Conservation (phyloP, 1,284 basidiomycete species). For the Cryptococcus hybrid region DNA sequence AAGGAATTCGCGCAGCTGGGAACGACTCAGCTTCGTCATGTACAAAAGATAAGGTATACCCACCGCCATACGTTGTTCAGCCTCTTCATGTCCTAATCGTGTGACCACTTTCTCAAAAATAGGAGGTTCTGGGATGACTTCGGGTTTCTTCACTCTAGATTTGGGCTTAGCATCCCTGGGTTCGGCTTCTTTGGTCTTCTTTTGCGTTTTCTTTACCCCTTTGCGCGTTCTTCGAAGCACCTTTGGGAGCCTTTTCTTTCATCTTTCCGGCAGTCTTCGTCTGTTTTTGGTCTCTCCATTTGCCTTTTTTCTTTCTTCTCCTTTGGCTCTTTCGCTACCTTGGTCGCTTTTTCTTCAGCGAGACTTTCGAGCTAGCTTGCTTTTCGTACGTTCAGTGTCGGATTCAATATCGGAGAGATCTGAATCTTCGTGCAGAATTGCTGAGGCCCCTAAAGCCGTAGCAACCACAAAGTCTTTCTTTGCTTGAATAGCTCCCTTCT, state of each 20-base stretch:
- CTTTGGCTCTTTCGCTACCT: not conserved
- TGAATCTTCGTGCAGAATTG: not conserved
- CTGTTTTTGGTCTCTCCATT: not conserved
- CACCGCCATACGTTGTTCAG: conserved; percentile 36
- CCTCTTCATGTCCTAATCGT: conserved; percentile 25
- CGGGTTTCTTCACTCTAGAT: not conserved
- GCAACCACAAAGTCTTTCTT: not conserved
- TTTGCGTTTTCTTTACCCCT: not conserved
- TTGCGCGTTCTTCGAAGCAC: not conserved
- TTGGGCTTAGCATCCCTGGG: not conserved
- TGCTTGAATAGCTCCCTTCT: too few species aligned
- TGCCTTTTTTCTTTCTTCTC: not conserved
- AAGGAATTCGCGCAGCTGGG: conserved; percentile 40
- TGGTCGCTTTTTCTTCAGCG: not conserved
- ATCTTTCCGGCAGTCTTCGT: not conserved
- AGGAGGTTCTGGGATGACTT: conserved; percentile 16
- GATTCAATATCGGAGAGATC: not conserved
- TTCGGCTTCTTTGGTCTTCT: not conserved
- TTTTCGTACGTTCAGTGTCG: not conserved
- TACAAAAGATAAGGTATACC: conserved; percentile 1
- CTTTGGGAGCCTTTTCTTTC: not conserved
- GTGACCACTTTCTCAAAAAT: conserved; percentile 31
- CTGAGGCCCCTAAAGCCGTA: not conserved
- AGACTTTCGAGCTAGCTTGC: not conserved
- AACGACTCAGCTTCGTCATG: not conserved